Conservation (phyloP, 169 alveolate species). For the Cryptosporidium xiaoi region DNA sequence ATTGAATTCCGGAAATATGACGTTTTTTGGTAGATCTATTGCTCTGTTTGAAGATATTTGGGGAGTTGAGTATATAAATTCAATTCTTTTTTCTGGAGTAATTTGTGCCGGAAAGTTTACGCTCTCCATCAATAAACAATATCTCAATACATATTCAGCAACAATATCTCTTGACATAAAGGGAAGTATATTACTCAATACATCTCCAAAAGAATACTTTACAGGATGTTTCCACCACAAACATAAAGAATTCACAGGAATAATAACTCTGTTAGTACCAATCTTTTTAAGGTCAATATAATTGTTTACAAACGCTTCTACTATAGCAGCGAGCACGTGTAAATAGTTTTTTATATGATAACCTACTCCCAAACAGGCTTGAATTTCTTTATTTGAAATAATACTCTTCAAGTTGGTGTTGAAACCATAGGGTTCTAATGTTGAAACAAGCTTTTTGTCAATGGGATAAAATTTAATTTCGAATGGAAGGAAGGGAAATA, state of each 20-base stretch:
- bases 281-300: slow-evolving; percentile 22
- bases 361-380: slow-evolving; percentile 42
- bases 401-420: slow-evolving; percentile 1
- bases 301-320: slow-evolving; percentile 27
- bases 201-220: slow-evolving; percentile 15
- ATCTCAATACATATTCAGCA: slow-evolving; percentile 42
- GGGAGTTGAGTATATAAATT: slow-evolving; percentile 29
- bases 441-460: slow-evolving; percentile 13
- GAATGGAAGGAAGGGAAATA: slow-evolving; percentile 51
- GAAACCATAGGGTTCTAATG: slow-evolving; percentile 18
- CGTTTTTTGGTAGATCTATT: slow-evolving; percentile 29
- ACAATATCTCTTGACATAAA: slow-evolving; percentile 16
- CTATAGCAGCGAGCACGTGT: slow-evolving; percentile 52
- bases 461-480: slow-evolving; percentile 47
- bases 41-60: slow-evolving; percentile 60
- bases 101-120: slow-evolving; percentile 48
- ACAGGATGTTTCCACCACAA: slow-evolving; percentile 67
- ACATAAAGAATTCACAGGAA: slow-evolving; percentile 33
- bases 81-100: slow-evolving; percentile 46
- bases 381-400: not conserved
- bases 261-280: slow-evolving; percentile 1
- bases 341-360: slow-evolving; percentile 40
- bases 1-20: slow-evolving; percentile 34
- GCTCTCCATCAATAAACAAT: slow-evolving; percentile 38
- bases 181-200: slow-evolving; percentile 32